Evolutionary conservation across 208 protist genomes (phyloP).

Genomic region (Trypanosoma platydactyli): DNA sequence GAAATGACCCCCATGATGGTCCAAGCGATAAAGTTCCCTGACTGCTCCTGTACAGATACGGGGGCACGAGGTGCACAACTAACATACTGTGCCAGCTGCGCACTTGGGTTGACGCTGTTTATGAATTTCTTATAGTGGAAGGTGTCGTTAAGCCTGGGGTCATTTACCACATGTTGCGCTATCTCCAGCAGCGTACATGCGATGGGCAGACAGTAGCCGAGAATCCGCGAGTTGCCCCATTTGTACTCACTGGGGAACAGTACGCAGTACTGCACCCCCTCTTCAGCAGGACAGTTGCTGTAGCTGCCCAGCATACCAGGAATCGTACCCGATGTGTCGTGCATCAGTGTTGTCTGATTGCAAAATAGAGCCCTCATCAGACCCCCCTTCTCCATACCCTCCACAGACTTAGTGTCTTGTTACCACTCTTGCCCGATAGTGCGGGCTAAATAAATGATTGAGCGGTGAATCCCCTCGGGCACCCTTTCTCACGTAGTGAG

Average conservation of each 20-base stretch:
- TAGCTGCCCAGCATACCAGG: conserved; percentile 31
- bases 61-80: conserved; percentile 1
- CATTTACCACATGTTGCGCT: conserved; percentile 16
- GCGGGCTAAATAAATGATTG: not conserved
- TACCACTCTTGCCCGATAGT: not conserved
- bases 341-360: conserved; percentile 25
- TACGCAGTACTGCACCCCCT: conserved; percentile 22
- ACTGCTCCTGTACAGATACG: not conserved
- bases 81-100: conserved; percentile 18
- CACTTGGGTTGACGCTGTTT: not conserved
- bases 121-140: conserved; percentile 12
- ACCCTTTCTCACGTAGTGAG: too few relatives aligned
- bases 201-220: conserved; percentile 28
- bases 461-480: not conserved
- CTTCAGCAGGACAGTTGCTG: conserved; percentile 5
- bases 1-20: conserved; percentile 14
- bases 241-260: conserved; percentile 18
- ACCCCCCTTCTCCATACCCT: too few relatives aligned
- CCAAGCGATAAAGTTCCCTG: conserved; percentile 14
- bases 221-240: conserved; percentile 26
- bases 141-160: conserved; percentile 25
- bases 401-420: too few relatives aligned
- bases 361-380: conserved; percentile 15
- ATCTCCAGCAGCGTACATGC: conserved; percentile 24
- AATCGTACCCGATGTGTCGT: conserved; percentile 22